A percentile compares a stretch with the other conserved stretches of the same genome.
These are phyloP conservation scores for Talaromyces atroroseus DNA, from an alignment of 2,329 filamentous ascomycete species.

Conservation along the genomic window DNA sequence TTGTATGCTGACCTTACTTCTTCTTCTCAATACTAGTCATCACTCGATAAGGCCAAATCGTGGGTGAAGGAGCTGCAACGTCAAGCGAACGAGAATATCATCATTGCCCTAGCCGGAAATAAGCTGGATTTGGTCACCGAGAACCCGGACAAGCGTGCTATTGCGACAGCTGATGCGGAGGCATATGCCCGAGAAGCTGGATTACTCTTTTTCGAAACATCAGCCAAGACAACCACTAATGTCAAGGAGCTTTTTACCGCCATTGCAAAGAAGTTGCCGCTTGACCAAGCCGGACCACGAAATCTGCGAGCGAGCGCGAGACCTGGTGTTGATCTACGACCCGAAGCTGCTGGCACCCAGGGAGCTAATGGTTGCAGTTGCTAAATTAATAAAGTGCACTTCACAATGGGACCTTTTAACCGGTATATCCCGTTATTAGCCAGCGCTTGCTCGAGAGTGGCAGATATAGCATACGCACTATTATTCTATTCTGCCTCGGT, in stretches of 20 bases:
- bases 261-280: constrained; percentile 94
- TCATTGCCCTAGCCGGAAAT: constrained; percentile 96
- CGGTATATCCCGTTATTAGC: not conserved
- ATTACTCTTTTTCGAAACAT: constrained; percentile 96
- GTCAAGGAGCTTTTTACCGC: constrained; percentile 93
- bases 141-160: constrained; percentile 91
- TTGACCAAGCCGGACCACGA: constrained; percentile 91
- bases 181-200: constrained; percentile 91
- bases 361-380: constrained; percentile 59
- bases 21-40: constrained; percentile 56
- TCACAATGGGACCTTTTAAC: not conserved
- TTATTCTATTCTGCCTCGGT: not conserved
- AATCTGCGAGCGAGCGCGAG: constrained; percentile 65
- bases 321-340: constrained; percentile 62
- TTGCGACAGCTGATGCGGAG: constrained; percentile 82
- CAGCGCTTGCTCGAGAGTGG: not conserved
- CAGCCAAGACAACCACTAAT: constrained; percentile 94
- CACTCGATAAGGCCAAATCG: constrained; percentile 96
- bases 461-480: constrained; percentile 6
- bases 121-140: constrained; percentile 95
- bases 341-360: constrained; percentile 56
- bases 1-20: constrained; percentile 15
- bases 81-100: constrained; percentile 99
- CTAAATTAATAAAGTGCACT: constrained; percentile 34
- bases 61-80: constrained; percentile 99